Evolutionary conservation across 768 basidiomycete species (phyloP), one percentile per base, ranked within the genome.

Genomic region (Kwoniella dendrophila): DNA sequence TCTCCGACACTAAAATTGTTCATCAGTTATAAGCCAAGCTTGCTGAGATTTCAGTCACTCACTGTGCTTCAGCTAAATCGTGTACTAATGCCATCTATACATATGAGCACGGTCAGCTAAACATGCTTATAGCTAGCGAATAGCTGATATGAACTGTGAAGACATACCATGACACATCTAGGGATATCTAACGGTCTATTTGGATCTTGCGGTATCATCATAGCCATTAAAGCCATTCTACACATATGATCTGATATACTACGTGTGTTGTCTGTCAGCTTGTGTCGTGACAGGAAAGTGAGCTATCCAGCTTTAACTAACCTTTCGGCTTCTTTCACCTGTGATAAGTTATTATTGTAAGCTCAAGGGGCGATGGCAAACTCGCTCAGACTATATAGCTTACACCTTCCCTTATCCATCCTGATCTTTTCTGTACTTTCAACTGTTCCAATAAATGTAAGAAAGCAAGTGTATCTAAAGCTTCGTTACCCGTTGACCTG

Each of bases 381-480:
- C 26, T 27, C n/a, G 24, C 3, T 12, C n/a, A 18, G 64, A 56
- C 36, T 66, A 26, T 59, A 63, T 41, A 51, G 26, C 84, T 59
- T 67, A 90, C 90, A 44, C 88, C 84, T 71, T 92, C 84, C 68
- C 94, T 84, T 32, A 93, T 84, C 95, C 94, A 99, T 64, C 95
- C 95, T 0, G 93, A 96, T 8, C 95, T 85, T 77, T 93, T 95
- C 74, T 97, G 92, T n/a, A 90, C 93, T 86, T 98, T 97, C 33
- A 98, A 81, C 67, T 86, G 82, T 78, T 95, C 92, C 0, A 98
- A 78, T 16, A 95, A 81, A 71, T 98, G 95, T 56, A 97, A 87
- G 75, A 95, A 96, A 0, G 89, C 92, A 12, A 98, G 85, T 55
- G 86, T 85, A 75, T 96, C 93, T 3, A 79, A 68, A 6, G 84